phyloP scores from a whole-genome alignment of 106 monocot species.

The Allium cepa region DNA sequence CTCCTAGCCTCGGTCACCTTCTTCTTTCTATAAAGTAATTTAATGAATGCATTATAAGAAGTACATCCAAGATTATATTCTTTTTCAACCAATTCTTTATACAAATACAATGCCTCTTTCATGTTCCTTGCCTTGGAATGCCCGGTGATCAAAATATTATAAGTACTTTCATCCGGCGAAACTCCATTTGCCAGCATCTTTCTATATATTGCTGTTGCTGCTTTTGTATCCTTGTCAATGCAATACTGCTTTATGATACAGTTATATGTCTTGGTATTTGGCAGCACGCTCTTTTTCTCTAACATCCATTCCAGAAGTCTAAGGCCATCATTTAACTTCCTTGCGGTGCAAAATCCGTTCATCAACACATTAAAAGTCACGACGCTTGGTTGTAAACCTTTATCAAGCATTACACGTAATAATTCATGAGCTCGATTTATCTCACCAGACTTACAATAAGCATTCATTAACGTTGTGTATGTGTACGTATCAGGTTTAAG shows the following conservation, averaged over 20 bases:
- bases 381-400: slow-evolving; percentile 59
- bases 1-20: slow-evolving; percentile 56
- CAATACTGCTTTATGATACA: slow-evolving; percentile 71
- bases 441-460: slow-evolving; percentile 70
- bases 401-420: slow-evolving; percentile 73
- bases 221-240: slow-evolving; percentile 73
- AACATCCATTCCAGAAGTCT: slow-evolving; percentile 84
- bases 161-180: slow-evolving; percentile 77
- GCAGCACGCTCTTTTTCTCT: slow-evolving; percentile 44
- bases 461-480: slow-evolving; percentile 87
- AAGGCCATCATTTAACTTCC: slow-evolving; percentile 69
- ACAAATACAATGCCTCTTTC: slow-evolving; percentile 83
- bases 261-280: slow-evolving; percentile 75
- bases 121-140: slow-evolving; percentile 90
- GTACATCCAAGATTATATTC: slow-evolving; percentile 46
- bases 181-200: slow-evolving; percentile 50
- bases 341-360: slow-evolving; percentile 66
- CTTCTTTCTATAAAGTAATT: slow-evolving; percentile 57
- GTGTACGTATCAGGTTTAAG: slow-evolving; percentile 68
- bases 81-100: slow-evolving; percentile 67
- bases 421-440: slow-evolving; percentile 49
- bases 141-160: slow-evolving; percentile 84
- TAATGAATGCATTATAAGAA: slow-evolving; percentile 67
- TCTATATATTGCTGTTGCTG: slow-evolving; percentile 53
- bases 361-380: slow-evolving; percentile 98